Evolutionary conservation across 345 rosid genomes (phyloP), one percentile per base, ranked within the genome.

Genomic region (Rhodomyrtus tomentosa): DNA sequence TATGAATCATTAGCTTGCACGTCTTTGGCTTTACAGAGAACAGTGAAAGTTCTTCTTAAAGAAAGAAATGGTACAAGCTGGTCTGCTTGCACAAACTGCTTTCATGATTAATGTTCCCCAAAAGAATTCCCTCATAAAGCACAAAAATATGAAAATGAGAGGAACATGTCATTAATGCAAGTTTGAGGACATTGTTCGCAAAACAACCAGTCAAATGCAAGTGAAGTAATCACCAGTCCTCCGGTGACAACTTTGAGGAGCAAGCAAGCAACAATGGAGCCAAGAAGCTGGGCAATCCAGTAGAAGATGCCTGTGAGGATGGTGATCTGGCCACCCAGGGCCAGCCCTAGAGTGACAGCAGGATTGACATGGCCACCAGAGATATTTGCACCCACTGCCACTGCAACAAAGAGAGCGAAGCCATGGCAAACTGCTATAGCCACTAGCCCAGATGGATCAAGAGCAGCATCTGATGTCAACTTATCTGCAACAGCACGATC

Each of bases 281-380:
- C 98, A 53, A 92, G 87, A 84, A 96, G 98, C 88, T 96, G 99
- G 84, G 99, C 96, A 24, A 96, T 86, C 96, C 96, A 94, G 90
- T 96, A 96, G 91, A 96, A 93, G 86, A 96, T 88, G 86, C 98
- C 94, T 18, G 98, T 94, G 87, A 96, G 94, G 88, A 96, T 56
- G 86, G 98, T 94, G 91, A 96, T 95, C 55, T 95, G 96, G 80
- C 99, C 99, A 74, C 98, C 98, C 14, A 96, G 91, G 85, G 98
- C 98, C 88, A 96, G 89, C 12, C 99, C 98, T 50, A 94, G 92
- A 79, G 99, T 96, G 84, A 96, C 98, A 15, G 98, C 98, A 9
- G 99, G 99, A 91, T 96, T 95, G 42, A 96, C 99, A 83, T 96
- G 99, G 36, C 99, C 98, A 50, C 98, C 98, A 16, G 98, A 95